These are phyloP conservation scores for Chlorella sp. DNA, from an alignment of 139 green algal species.

Conservation along the genomic window DNA sequence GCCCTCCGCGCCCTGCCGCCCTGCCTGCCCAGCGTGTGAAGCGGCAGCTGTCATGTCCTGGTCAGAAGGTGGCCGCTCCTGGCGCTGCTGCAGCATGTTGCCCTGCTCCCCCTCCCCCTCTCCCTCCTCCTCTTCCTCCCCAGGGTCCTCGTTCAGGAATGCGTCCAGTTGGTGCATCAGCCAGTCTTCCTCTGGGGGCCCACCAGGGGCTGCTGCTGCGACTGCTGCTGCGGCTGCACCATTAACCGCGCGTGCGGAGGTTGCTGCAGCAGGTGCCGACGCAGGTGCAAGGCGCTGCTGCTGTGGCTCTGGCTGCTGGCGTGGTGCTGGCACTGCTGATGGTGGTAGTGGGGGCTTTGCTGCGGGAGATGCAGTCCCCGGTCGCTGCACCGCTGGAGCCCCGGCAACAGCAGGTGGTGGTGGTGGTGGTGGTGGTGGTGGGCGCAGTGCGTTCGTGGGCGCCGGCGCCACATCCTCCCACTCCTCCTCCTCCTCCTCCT, in stretches of 20 bases:
- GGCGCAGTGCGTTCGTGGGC: background rate
- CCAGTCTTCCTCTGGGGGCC: background rate
- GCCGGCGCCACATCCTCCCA: conserved; percentile 1
- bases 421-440: no score
- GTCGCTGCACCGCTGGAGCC: no score
- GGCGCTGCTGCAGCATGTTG: conserved; percentile 2
- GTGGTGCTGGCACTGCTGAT: no score
- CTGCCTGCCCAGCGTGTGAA: no score
- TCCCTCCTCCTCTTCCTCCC: conserved; percentile 3
- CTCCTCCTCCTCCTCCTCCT: background rate
- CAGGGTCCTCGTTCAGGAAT: background rate
- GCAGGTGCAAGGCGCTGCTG: no score
- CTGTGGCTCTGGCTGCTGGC: no score
- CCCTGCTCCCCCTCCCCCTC: conserved; percentile 6
- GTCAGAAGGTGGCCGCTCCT: background rate
- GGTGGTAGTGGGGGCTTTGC: no score
- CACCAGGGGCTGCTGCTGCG: conserved; percentile 1
- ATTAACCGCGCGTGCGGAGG: no score
- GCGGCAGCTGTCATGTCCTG: background rate
- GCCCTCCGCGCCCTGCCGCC: no score
- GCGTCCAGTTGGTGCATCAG: background rate
- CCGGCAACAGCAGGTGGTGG: no score
- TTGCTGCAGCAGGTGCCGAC: no score
- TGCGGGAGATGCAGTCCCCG: no score
- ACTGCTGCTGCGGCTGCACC: background rate